Conservation (phyloP, 2,329 filamentous ascomycete species). For the Colletotrichum ledebouriae region DNA sequence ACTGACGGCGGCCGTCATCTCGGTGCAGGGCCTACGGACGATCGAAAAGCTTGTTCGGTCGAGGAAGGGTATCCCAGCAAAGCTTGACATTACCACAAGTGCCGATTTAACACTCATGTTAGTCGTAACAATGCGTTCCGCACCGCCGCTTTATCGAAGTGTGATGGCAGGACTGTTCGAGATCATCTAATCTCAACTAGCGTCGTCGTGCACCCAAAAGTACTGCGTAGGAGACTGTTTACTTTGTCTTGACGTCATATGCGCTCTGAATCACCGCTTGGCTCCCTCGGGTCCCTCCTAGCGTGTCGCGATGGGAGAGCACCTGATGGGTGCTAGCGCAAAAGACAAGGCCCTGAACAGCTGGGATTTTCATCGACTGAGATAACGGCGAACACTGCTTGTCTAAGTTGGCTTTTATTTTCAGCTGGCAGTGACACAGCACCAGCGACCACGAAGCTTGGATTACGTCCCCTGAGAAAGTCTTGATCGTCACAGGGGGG, state of each 20-base stretch:
- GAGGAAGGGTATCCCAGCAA: slow-evolving; percentile 28
- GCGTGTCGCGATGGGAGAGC: slow-evolving; percentile 1
- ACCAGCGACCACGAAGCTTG: slow-evolving; percentile 17
- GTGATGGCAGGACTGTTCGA: slow-evolving; percentile 3
- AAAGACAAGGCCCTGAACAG: slow-evolving; percentile 13
- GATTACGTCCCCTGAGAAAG: slow-evolving; percentile 18
- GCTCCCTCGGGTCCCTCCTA: slow-evolving; percentile 28
- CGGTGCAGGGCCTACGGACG: not conserved
- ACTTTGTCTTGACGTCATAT: slow-evolving; percentile 36
- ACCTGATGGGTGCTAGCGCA: slow-evolving; percentile 26
- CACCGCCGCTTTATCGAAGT: not conserved
- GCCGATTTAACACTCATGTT: not conserved
- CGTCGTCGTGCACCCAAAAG: slow-evolving; percentile 28
- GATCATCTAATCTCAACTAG: slow-evolving; percentile 33
- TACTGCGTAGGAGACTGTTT: slow-evolving; percentile 19
- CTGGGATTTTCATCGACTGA: not conserved
- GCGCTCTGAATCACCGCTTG: slow-evolving; percentile 9
- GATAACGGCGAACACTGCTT: not conserved
- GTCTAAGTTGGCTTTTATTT: not conserved
- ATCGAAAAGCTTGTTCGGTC: slow-evolving; percentile 23
- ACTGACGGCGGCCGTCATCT: slow-evolving; percentile 24
- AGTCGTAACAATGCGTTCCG: not conserved
- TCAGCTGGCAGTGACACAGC: slow-evolving; percentile 14
- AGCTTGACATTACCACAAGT: not conserved
- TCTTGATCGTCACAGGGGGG: slow-evolving; percentile 42